Evolutionary conservation across 257 asterid species (phyloP).

Genomic region (Coffea canephora): DNA sequence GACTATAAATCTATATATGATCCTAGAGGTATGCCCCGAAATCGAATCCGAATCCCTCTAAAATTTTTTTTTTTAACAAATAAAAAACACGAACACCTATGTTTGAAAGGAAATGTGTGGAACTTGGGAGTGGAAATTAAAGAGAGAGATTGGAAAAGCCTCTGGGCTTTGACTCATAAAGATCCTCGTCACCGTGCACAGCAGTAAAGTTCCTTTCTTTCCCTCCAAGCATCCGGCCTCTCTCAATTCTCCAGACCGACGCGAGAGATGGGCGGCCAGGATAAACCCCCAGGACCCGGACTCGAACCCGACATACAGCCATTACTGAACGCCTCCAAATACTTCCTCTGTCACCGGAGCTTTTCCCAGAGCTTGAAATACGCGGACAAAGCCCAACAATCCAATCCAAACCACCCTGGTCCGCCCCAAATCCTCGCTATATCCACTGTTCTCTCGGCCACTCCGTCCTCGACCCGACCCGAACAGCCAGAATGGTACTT

Average conservation of each 20-base stretch:
- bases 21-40: too few species aligned
- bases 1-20: too few species aligned
- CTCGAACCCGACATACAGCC: slow-evolving; percentile 6
- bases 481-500: slow-evolving; percentile 37
- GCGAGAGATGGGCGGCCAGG: not conserved
- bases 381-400: slow-evolving; percentile 40
- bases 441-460: slow-evolving; percentile 37
- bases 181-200: not conserved
- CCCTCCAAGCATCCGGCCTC: not conserved
- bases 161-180: too few species aligned
- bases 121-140: too few species aligned
- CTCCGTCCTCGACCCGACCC: slow-evolving; percentile 21
- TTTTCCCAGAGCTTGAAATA: slow-evolving; percentile 39
- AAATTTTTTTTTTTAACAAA: too few species aligned
- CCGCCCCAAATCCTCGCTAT: slow-evolving; percentile 42
- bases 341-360: slow-evolving; percentile 30
- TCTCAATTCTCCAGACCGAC: not conserved
- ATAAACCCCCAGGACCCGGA: not conserved
- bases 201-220: not conserved
- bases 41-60: too few species aligned
- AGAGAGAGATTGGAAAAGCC: too few species aligned
- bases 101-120: too few species aligned
- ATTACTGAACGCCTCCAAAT: slow-evolving; percentile 33
- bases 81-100: too few species aligned
- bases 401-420: slow-evolving; percentile 34